Conservation (phyloP, 805 yeast genomes). For the Wickerhamiella kurtzmanii region DNA sequence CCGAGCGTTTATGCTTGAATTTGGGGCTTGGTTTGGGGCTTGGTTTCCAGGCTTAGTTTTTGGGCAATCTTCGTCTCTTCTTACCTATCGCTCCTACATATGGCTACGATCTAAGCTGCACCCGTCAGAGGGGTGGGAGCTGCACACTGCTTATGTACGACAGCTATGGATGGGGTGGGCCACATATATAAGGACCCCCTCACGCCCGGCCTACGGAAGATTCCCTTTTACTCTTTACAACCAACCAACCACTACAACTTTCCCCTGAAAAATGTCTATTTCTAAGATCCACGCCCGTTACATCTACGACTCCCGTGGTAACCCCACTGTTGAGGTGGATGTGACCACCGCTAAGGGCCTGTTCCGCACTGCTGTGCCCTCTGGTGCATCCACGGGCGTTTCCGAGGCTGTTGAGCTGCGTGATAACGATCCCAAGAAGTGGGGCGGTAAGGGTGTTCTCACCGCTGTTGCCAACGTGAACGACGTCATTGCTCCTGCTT, state of each 20-base stretch:
- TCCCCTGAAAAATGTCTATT: slow-evolving; percentile 48
- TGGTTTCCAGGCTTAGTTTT: no score
- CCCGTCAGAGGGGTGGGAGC: no score
- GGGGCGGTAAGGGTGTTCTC: slow-evolving; percentile 98
- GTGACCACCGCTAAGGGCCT: slow-evolving; percentile 81
- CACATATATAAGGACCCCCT: not conserved
- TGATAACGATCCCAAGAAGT: slow-evolving; percentile 93
- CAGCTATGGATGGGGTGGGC: not conserved
- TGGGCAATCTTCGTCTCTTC: no score
- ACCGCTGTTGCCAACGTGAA: slow-evolving; percentile 96
- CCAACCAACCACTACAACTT: not conserved
- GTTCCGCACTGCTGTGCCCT: slow-evolving; percentile 96
- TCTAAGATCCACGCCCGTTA: slow-evolving; percentile 83
- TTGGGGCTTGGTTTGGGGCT: no score
- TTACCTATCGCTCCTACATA: no score
- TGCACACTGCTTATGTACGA: not conserved
- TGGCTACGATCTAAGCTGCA: no score
- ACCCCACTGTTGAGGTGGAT: slow-evolving; percentile 99
- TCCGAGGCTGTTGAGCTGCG: slow-evolving; percentile 98
- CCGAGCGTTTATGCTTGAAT: no score
- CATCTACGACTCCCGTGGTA: slow-evolving; percentile 99
- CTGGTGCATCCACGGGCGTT: slow-evolving; percentile 99
- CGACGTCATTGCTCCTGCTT: slow-evolving; percentile 87
- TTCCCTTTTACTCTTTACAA: not conserved
- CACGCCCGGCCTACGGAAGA: not conserved